Conservation (phyloP, 495 filamentous ascomycete species). For the Podospora pseudoanserina region DNA sequence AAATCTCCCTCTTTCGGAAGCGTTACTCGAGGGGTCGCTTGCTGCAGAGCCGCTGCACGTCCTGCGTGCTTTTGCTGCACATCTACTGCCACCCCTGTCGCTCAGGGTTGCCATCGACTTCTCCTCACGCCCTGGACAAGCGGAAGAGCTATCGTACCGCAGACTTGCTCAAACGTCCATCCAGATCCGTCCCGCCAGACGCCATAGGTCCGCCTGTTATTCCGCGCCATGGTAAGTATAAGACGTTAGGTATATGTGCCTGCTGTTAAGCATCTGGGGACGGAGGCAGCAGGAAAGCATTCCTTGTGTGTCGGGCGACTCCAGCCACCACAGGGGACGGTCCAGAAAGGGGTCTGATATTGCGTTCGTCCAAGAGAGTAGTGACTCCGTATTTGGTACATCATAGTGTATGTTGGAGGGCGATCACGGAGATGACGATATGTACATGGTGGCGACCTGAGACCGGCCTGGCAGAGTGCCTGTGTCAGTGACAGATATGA, state of each 20-base stretch:
- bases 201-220: slow-evolving; percentile 15
- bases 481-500: not conserved
- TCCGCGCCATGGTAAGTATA: slow-evolving; percentile 10
- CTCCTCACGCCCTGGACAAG: slow-evolving; percentile 2
- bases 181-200: slow-evolving; percentile 26
- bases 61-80: slow-evolving; percentile 10
- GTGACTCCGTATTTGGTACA: not conserved
- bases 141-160: slow-evolving; percentile 12
- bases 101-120: slow-evolving; percentile 20
- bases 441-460: slow-evolving; percentile 1
- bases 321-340: slow-evolving; percentile 15
- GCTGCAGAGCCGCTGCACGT: slow-evolving; percentile 12
- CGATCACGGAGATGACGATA: not conserved
- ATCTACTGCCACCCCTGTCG: slow-evolving; percentile 24
- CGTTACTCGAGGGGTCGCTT: slow-evolving; percentile 9
- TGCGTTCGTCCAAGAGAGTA: slow-evolving; percentile 21
- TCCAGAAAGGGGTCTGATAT: slow-evolving; percentile 17
- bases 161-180: slow-evolving; percentile 17
- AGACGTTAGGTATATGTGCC: slow-evolving; percentile 27
- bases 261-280: slow-evolving; percentile 21
- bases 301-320: slow-evolving; percentile 27
- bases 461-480: not conserved
- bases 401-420: not conserved
- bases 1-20: slow-evolving; percentile 14
- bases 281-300: slow-evolving; percentile 20